Evolutionary conservation across 768 basidiomycete genomes (phyloP), one percentile per base, ranked within the genome.

Genomic region (Amanita pseudoporphyria): DNA sequence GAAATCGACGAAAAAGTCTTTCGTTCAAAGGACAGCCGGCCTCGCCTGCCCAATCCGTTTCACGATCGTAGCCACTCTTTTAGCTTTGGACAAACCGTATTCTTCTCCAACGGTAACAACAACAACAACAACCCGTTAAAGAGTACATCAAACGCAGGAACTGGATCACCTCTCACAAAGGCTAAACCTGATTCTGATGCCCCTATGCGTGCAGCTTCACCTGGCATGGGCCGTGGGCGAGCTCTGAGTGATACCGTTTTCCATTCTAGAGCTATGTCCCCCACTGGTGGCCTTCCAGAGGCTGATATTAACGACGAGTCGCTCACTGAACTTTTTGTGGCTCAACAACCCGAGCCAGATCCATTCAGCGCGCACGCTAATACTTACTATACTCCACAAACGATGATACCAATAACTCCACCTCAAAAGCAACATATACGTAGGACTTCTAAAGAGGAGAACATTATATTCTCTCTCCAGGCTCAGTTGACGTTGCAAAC

Each of bases 341-440:
- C 57, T 6, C 58, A 55, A 7, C 53, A 64, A 19, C 47, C 62
- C 6, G 79, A 80, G 55, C 81, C 84, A 6, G 86, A 88, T 60
- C 86, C 86, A 2, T 88, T 89, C 65, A 76, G 78, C 42, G 78
- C 77, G 2, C 71, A 85, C 54, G 83, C 85, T 16, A 81, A 71
- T 26, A 84, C 86, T 0, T 88, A 87, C 59, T 88, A 86, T 58
- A 84, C 83, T 0, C 82, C 84, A 1, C 83, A 84, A 52, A 78
- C 79, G 6, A 77, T 82, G 69, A 80, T 84, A 21, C 84, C 86
- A 0, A 70, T 73, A 0, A 82, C 84, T 0, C 84, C 86, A 16
- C 77, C 80, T 0, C 67, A 68, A 31, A 60, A 57, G 3, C 51
- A 45, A 18, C 83, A 83, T 54, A 65, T 66, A 5, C 74, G 83